Conservation (phyloP, 495 filamentous ascomycete species). For the Penicillium salamii region DNA sequence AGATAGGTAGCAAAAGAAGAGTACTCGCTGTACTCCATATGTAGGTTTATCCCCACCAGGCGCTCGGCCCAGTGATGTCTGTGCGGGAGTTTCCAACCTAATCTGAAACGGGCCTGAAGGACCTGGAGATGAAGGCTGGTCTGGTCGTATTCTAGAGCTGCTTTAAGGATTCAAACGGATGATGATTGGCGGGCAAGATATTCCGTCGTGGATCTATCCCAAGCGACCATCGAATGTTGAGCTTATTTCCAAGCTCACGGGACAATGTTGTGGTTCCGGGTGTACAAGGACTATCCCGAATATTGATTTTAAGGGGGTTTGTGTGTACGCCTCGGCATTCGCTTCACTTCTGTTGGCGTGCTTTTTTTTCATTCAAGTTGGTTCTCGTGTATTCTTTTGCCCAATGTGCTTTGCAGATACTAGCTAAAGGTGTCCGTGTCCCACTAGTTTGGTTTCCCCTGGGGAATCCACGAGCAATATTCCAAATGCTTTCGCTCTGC, state of each 20-base stretch:
- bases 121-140: not conserved
- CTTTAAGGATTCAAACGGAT: not conserved
- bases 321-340: not conserved
- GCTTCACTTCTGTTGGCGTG: not conserved
- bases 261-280: not conserved
- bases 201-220: not conserved
- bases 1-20: not conserved
- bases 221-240: conserved; percentile 21
- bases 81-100: conserved; percentile 11
- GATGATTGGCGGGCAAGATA: not conserved
- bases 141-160: not conserved
- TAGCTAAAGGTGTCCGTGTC: not conserved
- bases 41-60: conserved; percentile 2
- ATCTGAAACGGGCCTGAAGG: conserved; percentile 7
- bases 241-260: conserved; percentile 18
- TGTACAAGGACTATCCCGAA: not conserved
- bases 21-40: not conserved
- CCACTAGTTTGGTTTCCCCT: not conserved
- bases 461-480: not conserved
- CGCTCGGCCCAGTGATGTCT: conserved; percentile 3
- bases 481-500: not conserved
- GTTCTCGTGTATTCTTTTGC: not conserved
- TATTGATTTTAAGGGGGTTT: not conserved
- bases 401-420: not conserved
- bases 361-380: not conserved